Percentiles rank a stretch among this genome's conserved stretches.
Evolutionary conservation across 2,329 filamentous ascomycete species (phyloP).

Genomic region (Trichoderma arundinaceum): DNA sequence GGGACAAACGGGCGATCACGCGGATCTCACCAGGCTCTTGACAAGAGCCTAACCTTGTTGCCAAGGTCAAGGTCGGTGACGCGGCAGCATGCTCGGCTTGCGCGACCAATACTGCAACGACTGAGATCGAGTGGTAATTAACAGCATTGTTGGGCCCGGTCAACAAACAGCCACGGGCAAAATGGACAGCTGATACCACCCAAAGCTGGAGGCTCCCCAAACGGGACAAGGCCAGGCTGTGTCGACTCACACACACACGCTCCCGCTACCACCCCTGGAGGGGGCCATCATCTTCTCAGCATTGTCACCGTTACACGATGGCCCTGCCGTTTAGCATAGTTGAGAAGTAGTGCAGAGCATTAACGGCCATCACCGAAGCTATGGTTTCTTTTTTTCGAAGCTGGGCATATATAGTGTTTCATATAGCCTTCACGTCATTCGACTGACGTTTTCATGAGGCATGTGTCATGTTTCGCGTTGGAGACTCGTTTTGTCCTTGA

Average conservation of each 20-base stretch:
- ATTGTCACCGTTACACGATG: conserved; percentile 23
- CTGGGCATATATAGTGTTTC: conserved; percentile 23
- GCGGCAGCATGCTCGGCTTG: conserved; percentile 7
- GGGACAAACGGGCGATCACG: conserved; percentile 14
- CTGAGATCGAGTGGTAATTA: conserved; percentile 12
- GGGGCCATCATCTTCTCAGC: conserved; percentile 21
- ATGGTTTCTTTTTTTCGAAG: not conserved
- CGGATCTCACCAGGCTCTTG: conserved; percentile 15
- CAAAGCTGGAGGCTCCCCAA: conserved; percentile 19
- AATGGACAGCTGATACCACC: conserved; percentile 7
- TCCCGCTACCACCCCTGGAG: conserved; percentile 20
- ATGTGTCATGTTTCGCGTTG: conserved; percentile 5
- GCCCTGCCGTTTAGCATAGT: conserved; percentile 20
- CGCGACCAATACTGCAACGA: conserved; percentile 9
- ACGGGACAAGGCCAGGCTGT: conserved; percentile 19
- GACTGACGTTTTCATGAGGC: conserved; percentile 10
- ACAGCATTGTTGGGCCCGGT: not conserved
- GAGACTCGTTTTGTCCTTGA: not conserved
- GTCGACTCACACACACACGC: conserved; percentile 21
- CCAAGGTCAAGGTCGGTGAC: not conserved
- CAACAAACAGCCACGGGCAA: not conserved
- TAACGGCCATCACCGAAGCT: conserved; percentile 21
- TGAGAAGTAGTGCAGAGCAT: conserved; percentile 12
- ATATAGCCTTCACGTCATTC: conserved; percentile 16
- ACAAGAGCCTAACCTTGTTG: not conserved